These are phyloP conservation scores for Beauveria brongniartii DNA, from an alignment of 2,329 filamentous ascomycete genomes.

Conservation along the genomic window DNA sequence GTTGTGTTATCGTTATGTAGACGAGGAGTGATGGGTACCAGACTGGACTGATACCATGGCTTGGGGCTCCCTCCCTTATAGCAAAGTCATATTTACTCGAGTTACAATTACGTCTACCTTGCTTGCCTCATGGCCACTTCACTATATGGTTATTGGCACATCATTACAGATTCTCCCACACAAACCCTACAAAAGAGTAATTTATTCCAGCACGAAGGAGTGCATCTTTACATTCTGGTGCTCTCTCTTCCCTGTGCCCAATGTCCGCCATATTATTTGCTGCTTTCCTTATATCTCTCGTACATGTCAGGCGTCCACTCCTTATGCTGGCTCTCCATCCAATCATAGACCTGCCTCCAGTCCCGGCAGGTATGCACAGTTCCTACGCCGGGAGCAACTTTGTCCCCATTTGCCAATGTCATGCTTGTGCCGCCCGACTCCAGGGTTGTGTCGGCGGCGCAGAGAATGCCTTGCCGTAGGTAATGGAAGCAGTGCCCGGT, in stretches of 20 bases:
- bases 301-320: neutral
- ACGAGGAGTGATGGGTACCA: neutral
- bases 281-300: neutral
- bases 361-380: slow-evolving; percentile 5
- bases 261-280: neutral
- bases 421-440: neutral
- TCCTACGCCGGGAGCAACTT: neutral
- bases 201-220: no score
- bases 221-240: no score
- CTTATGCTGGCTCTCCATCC: neutral
- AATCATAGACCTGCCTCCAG: slow-evolving; percentile 5
- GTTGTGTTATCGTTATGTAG: neutral
- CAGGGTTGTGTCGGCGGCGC: slow-evolving; percentile 10
- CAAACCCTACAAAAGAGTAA: no score
- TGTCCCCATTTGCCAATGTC: neutral
- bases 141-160: neutral
- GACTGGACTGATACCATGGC: no score
- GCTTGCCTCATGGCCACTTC: neutral
- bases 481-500: slow-evolving; percentile 11
- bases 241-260: no score
- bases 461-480: slow-evolving; percentile 11
- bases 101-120: no score
- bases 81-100: no score
- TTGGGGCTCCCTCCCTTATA: no score
- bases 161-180: no score